phyloP scores from a whole-genome alignment of 2,329 filamentous ascomycete genomes.

The Albophoma yamanashiensis region DNA sequence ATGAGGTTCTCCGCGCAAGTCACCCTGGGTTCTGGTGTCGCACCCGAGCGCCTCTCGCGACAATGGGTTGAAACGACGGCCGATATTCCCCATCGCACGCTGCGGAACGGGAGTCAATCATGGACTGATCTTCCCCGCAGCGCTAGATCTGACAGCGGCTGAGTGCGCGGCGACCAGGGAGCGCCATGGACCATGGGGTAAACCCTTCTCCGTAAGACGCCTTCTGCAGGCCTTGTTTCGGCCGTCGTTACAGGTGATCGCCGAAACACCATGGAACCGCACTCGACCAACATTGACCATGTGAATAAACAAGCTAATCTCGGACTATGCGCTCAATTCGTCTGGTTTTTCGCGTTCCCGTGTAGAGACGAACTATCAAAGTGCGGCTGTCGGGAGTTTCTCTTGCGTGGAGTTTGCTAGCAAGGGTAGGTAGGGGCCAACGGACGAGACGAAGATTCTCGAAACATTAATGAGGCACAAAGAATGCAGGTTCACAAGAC shows the following conservation, averaged over 20 bases:
- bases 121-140: not conserved
- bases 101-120: not conserved
- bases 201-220: not conserved
- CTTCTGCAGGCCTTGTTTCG: not conserved
- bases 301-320: not conserved
- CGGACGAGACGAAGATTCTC: not conserved
- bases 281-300: not conserved
- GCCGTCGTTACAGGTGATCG: not conserved
- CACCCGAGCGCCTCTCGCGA: not conserved
- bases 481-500: no score
- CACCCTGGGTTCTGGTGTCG: no score
- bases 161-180: not conserved
- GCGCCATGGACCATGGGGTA: not conserved
- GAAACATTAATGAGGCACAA: no score
- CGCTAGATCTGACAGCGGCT: not conserved
- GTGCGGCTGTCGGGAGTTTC: not conserved
- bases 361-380: not conserved
- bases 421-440: not conserved
- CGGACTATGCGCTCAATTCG: not conserved
- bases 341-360: not conserved
- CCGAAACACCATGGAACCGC: not conserved
- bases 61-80: not conserved
- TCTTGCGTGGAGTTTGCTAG: not conserved
- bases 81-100: not conserved
- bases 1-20: not conserved